Evolutionary conservation across 202 grass and related monocot species (phyloP).

Genomic region (Digitaria exilis): DNA sequence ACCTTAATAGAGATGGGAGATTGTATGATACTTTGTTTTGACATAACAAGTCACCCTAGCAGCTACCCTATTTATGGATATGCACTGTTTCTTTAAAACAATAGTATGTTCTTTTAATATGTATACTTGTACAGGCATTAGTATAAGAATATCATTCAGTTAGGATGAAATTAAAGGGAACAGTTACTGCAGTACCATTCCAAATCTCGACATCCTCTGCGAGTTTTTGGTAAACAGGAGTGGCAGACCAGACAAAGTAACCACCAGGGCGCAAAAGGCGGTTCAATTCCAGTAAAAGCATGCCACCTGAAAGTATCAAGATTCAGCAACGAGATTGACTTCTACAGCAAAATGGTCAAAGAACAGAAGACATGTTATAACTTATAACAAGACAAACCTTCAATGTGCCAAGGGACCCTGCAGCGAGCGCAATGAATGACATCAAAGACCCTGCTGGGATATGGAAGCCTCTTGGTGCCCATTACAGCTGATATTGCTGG

Average conservation of each 20-base stretch:
- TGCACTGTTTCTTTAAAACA: not conserved
- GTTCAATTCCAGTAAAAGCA: conserved; percentile 96
- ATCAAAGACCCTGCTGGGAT: conserved; percentile 89
- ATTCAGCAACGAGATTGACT: conserved; percentile 19
- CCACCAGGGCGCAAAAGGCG: conserved; percentile 90
- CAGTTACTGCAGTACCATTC: conserved; percentile 58
- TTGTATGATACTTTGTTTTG: not conserved
- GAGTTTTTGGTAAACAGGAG: conserved; percentile 90
- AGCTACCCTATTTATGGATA: conserved; percentile 10
- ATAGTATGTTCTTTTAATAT: not conserved
- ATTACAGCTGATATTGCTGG: conserved; percentile 99
- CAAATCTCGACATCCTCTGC: conserved; percentile 90
- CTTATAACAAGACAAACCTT: conserved; percentile 76
- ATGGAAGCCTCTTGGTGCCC: conserved; percentile 98
- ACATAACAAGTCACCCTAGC: not conserved
- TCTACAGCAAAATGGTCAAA: conserved; percentile 13
- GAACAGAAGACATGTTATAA: conserved; percentile 24
- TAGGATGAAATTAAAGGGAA: not conserved
- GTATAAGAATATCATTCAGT: not conserved
- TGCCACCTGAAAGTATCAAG: conserved; percentile 67
- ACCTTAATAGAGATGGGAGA: not conserved
- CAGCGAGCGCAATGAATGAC: conserved; percentile 92
- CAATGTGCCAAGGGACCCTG: conserved; percentile 96
- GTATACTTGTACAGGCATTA: not conserved
- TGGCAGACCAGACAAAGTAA: conserved; percentile 98